A percentile compares a stretch with the other conserved stretches of the same genome.
These are phyloP conservation scores for Scytalidium lignicola DNA, from an alignment of 2,329 filamentous ascomycete genomes.

Conservation along the genomic window DNA sequence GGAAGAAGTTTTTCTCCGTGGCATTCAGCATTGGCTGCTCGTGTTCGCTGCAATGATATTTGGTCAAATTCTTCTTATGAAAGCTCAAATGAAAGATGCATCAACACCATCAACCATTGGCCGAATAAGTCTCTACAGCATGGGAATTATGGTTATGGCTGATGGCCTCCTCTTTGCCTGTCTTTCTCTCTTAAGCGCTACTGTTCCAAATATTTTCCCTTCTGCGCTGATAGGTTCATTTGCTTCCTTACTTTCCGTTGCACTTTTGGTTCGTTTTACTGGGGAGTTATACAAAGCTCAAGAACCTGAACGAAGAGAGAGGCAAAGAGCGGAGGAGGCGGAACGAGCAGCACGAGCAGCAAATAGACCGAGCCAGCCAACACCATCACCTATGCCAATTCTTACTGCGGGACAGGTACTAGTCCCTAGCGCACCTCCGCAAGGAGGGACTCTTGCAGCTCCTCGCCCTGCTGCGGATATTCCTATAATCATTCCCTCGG, in stretches of 20 bases:
- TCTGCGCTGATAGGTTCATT: slow-evolving; percentile 51
- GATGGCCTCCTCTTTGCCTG: slow-evolving; percentile 55
- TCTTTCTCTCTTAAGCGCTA: slow-evolving; percentile 49
- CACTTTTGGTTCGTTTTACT: slow-evolving; percentile 52
- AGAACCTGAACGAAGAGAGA: slow-evolving; percentile 47
- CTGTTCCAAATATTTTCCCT: slow-evolving; percentile 51
- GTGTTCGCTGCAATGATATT: slow-evolving; percentile 51
- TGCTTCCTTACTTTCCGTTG: slow-evolving; percentile 50
- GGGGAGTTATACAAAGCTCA: slow-evolving; percentile 57
- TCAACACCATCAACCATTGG: slow-evolving; percentile 64
- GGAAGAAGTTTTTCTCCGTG: slow-evolving; percentile 51
- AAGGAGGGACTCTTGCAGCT: not conserved
- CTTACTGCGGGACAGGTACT: slow-evolving; percentile 21
- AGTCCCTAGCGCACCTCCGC: slow-evolving; percentile 1
- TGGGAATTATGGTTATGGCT: slow-evolving; percentile 56
- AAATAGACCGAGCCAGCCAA: slow-evolving; percentile 20
- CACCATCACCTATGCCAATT: slow-evolving; percentile 22
- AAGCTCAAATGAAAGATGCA: slow-evolving; percentile 60
- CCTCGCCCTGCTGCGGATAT: slow-evolving; percentile 7
- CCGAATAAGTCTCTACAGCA: slow-evolving; percentile 60
- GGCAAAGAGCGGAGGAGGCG: slow-evolving; percentile 18
- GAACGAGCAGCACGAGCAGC: slow-evolving; percentile 17
- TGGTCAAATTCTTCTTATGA: slow-evolving; percentile 56
- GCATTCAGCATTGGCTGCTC: slow-evolving; percentile 55
- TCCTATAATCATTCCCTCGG: slow-evolving; percentile 57